phyloP scores from a whole-genome alignment of 1,139 yeast genomes.

The Geotrichum histeridarum region DNA sequence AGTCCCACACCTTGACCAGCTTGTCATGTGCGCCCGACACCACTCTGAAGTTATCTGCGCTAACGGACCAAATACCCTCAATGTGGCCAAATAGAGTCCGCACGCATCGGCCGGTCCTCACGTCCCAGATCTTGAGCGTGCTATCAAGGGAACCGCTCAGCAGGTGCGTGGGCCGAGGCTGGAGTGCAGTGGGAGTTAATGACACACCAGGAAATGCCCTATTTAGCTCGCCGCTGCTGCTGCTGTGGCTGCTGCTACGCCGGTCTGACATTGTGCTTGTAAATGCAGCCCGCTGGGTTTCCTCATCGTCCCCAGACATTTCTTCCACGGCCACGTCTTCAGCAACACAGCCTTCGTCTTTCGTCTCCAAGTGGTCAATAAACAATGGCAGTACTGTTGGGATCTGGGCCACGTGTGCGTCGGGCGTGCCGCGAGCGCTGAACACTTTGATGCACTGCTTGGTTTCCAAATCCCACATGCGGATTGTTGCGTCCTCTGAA shows the following conservation, averaged over 20 bases:
- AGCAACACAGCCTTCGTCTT: background rate
- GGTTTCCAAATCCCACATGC: slow-evolving; percentile 89
- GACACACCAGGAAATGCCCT: background rate
- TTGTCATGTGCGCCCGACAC: slow-evolving; percentile 93
- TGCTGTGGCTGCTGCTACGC: background rate
- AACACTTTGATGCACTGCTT: slow-evolving; percentile 75
- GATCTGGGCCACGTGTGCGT: slow-evolving; percentile 54
- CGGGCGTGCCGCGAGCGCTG: slow-evolving; percentile 42
- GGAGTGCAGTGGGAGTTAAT: background rate
- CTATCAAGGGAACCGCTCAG: slow-evolving; percentile 86
- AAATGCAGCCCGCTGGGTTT: slow-evolving; percentile 4
- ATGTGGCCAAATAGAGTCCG: slow-evolving; percentile 95
- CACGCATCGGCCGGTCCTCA: slow-evolving; percentile 76
- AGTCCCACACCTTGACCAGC: slow-evolving; percentile 88
- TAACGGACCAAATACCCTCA: slow-evolving; percentile 96
- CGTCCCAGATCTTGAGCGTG: slow-evolving; percentile 94
- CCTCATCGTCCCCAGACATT: slow-evolving; percentile 1
- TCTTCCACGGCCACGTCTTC: background rate
- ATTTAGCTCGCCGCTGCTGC: background rate
- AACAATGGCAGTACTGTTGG: slow-evolving; percentile 84
- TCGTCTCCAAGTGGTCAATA: slow-evolving; percentile 43
- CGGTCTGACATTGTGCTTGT: background rate
- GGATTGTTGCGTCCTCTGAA: slow-evolving; percentile 83
- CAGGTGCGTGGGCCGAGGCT: slow-evolving; percentile 61
- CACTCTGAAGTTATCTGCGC: slow-evolving; percentile 90